phyloP scores from a whole-genome alignment of 1,284 basidiomycete genomes.

The Trichosporon sp. region DNA sequence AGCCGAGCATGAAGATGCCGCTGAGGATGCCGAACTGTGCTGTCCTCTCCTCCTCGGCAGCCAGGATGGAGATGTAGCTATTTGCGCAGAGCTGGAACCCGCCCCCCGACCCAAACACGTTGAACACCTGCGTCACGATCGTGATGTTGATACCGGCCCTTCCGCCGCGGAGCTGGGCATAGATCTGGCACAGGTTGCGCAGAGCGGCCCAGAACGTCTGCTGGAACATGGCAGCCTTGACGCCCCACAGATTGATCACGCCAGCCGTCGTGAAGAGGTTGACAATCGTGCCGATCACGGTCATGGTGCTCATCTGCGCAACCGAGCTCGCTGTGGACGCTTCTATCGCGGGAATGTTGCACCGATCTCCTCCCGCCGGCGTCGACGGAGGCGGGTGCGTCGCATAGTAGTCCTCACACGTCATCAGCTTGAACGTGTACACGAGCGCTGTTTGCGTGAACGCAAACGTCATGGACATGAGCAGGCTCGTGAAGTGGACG shows the following conservation, averaged over 20 bases:
- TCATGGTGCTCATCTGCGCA: slow-evolving; percentile 33
- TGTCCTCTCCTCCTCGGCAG: slow-evolving; percentile 32
- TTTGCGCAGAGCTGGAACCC: slow-evolving; percentile 43
- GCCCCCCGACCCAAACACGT: slow-evolving; percentile 39
- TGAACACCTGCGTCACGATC: slow-evolving; percentile 41
- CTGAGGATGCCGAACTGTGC: slow-evolving; percentile 39
- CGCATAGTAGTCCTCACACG: slow-evolving; percentile 42
- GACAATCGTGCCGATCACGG: slow-evolving; percentile 23
- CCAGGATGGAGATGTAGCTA: slow-evolving; percentile 31
- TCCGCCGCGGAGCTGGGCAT: slow-evolving; percentile 32
- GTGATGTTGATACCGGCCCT: slow-evolving; percentile 34
- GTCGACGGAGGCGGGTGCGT: slow-evolving; percentile 10
- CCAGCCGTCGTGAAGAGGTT: slow-evolving; percentile 44
- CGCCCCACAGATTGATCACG: slow-evolving; percentile 36
- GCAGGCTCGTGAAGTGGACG: slow-evolving; percentile 34
- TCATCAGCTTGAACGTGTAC: slow-evolving; percentile 40
- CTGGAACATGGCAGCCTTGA: slow-evolving; percentile 40
- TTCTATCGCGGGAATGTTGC: slow-evolving; percentile 33
- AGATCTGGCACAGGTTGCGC: slow-evolving; percentile 40
- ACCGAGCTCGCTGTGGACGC: slow-evolving; percentile 28
- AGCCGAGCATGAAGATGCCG: slow-evolving; percentile 39
- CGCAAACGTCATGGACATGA: slow-evolving; percentile 37
- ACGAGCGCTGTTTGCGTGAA: slow-evolving; percentile 44
- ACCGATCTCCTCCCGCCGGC: slow-evolving; percentile 25
- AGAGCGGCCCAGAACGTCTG: slow-evolving; percentile 43